phyloP scores from a whole-genome alignment of 129 eudicot species.

The Escallonia rubra region DNA sequence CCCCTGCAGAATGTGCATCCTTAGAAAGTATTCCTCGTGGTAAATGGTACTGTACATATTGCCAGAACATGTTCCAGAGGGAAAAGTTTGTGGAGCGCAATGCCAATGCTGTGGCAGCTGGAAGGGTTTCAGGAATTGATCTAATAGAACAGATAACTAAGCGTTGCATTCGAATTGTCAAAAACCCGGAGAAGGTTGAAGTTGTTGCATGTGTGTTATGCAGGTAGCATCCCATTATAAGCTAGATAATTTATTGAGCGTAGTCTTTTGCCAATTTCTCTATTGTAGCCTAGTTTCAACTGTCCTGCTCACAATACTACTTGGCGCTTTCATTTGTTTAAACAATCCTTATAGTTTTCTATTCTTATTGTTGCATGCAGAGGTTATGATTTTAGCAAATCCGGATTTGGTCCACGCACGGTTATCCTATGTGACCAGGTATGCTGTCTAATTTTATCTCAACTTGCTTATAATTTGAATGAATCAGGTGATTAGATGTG shows the following conservation, averaged over 20 bases:
- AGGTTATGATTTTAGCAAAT: slow-evolving; percentile 68
- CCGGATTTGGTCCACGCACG: slow-evolving; percentile 83
- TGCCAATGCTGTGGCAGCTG: slow-evolving; percentile 88
- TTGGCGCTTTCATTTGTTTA: neutral
- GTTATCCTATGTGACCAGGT: slow-evolving; percentile 98
- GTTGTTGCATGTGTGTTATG: slow-evolving; percentile 75
- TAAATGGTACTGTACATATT: slow-evolving; percentile 88
- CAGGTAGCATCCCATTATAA: slow-evolving; percentile 46
- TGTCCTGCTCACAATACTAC: no score
- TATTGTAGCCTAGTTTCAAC: no score
- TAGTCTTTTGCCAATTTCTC: no score
- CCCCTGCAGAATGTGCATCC: slow-evolving; percentile 65
- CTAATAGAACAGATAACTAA: slow-evolving; percentile 67
- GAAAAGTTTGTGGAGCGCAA: slow-evolving; percentile 47
- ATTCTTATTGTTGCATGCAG: slow-evolving; percentile 32
- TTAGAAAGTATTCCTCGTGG: slow-evolving; percentile 61
- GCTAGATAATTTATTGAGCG: neutral
- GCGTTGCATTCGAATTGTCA: slow-evolving; percentile 83
- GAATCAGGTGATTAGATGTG: no score
- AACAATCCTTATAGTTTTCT: neutral
- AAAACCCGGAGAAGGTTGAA: slow-evolving; percentile 51
- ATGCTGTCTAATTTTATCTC: neutral
- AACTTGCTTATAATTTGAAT: no score
- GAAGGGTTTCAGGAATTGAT: slow-evolving; percentile 74
- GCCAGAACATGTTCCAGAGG: slow-evolving; percentile 52